Evolutionary conservation across 1,284 basidiomycete species (phyloP).

Genomic region (Leccinum idahoense): DNA sequence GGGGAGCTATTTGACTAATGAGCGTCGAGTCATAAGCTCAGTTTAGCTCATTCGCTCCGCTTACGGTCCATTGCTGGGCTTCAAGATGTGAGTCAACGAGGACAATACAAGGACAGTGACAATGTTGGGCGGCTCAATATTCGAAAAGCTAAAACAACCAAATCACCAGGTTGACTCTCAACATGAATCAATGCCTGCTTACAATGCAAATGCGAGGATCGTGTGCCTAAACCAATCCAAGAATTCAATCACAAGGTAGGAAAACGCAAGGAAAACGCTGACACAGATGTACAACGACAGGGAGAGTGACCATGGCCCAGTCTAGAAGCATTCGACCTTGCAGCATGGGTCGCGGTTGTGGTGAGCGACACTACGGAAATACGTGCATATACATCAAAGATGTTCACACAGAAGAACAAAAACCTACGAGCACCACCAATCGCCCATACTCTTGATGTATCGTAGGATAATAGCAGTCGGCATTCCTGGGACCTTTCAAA

Average conservation of each 20-base stretch:
- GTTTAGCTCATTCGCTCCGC: background rate
- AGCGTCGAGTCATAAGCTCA: background rate
- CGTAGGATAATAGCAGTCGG: too few relatives aligned
- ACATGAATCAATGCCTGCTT: background rate
- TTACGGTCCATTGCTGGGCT: background rate
- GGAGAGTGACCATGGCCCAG: background rate
- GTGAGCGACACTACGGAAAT: too few relatives aligned
- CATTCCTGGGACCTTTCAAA: too few relatives aligned
- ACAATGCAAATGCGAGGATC: background rate
- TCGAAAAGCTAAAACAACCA: background rate
- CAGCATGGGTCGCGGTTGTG: background rate
- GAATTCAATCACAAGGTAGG: background rate
- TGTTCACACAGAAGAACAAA: too few relatives aligned
- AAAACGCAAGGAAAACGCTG: background rate
- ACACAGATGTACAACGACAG: background rate
- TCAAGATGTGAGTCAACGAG: background rate
- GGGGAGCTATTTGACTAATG: background rate
- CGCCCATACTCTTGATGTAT: too few relatives aligned
- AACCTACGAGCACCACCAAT: too few relatives aligned
- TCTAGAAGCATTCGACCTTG: background rate
- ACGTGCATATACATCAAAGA: too few relatives aligned
- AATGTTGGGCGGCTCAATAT: background rate
- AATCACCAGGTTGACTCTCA: background rate
- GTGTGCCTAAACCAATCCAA: background rate
- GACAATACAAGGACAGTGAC: background rate